Evolutionary conservation across 1,284 basidiomycete species (phyloP), one percentile per base, ranked within the genome.

Genomic region (Ganoderma meredithae): DNA sequence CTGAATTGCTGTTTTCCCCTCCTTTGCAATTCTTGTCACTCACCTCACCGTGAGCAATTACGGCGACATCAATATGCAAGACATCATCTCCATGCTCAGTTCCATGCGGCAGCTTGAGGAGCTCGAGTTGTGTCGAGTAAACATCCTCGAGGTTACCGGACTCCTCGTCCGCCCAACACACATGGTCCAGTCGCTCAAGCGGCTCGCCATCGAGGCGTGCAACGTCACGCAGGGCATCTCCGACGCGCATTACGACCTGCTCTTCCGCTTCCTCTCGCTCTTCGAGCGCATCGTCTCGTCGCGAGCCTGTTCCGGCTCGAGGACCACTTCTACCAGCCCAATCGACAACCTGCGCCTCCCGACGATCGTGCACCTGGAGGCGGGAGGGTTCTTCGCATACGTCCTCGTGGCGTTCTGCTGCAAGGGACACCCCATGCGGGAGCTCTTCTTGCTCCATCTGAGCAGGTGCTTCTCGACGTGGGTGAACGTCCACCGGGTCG

Each of bases 261-360:
- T 53, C 52, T 53, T 53, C 27, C 52, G 52, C 8, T 53, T 53
- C 52, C 4, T 53, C 12, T 15, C 52, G 25, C 52, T 53, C 52
- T 53, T 53, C 52, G 52, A 27, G 27, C 12, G 52, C 25, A 31
- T 53, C 52, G 52, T 13, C 52, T 53, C 52, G 13, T 53, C 52
- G 52, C 52, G 25, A 53, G 10, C 12, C 25, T 27, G 1, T 27
- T 27, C 25, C 49, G 49, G 3, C 22, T 10, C 3, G 49, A 27
- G 7, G 1, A 27, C 12, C 49, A 27, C 4, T 17, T 12, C 49
- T 53, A 53, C 12, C 4, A 12, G 27, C 52, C 27, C 25, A 27
- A 17, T 53, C 25, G 1, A 53, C 15, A 31, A 6, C 5, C 27
- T 53, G 22, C 25, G 25, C 52, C 52, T 53, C 27, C 52, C 52